Evolutionary conservation across 495 filamentous ascomycete species (phyloP), one percentile per base, ranked within the genome.

Genomic region (Trichoderma erinaceum): DNA sequence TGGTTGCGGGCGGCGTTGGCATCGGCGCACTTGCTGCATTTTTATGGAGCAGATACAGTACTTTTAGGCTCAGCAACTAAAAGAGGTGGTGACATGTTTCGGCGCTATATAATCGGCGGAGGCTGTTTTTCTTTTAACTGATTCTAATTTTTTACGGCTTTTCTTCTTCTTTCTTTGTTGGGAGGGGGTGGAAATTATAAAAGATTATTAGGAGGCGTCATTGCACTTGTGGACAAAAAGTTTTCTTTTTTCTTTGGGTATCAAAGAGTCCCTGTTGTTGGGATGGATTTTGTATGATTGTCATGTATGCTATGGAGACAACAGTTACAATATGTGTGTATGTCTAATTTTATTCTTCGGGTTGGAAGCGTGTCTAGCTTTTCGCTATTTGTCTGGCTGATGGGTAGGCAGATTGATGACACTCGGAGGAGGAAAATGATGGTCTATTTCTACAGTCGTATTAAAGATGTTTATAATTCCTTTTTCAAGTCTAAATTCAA

Each of bases 21-120:
- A 12, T 68, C 15, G 67, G 25, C 41, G 67, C 67, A 35, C 27
- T 64, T 41, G 67, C 67, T 16, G 67, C 67, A 2, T 32, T 32
- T 21, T 64, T 61, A 58, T 68, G 58, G 56, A 66, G 65, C 65
- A 44, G 65, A 46, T 46, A 66, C 27, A 61, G 16, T 10, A 44
- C 38, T 7, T 50, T 50, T 2, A 66, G 11, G 23, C 56, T 61
- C 21, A 61, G 56, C 23, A 50, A 46, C 50, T 46, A 50, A 46
- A 46, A 43, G 41, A 16, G 41, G 15, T 3, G 41, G 23, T 18
- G 43, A 10, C 11, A 66, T 10, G 21, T 41, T 15, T 35, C 3
- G 32, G 13, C 63, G 63, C 16, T 38, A 23, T 21, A 46, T 46
- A 18, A 29, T 64, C 11, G 35, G 23, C 29, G 4, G 15, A 21